Conservation (phyloP, 768 basidiomycete species). For the Phaeotremella fagi region DNA sequence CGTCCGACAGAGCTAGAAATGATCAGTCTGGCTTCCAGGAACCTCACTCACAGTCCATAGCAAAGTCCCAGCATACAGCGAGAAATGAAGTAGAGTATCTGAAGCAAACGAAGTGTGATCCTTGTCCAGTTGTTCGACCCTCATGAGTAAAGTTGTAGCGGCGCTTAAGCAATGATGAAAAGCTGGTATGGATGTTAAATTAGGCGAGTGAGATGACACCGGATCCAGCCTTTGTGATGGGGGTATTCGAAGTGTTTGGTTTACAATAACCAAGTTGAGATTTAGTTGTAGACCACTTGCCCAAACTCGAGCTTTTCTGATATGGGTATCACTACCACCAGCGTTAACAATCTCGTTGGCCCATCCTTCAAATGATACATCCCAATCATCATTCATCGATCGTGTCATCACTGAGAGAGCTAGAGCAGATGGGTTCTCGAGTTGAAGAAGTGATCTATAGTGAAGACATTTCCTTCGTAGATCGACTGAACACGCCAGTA, state of each 20-base stretch:
- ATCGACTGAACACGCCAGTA: constrained; percentile 19
- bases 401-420: constrained; percentile 23
- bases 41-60: constrained; percentile 20
- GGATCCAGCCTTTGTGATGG: constrained; percentile 16
- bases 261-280: constrained; percentile 27
- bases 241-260: constrained; percentile 21
- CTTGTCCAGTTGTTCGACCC: constrained; percentile 16
- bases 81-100: constrained; percentile 30
- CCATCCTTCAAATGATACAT: constrained; percentile 22
- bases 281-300: constrained; percentile 21
- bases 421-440: constrained; percentile 11
- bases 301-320: constrained; percentile 26
- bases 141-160: constrained; percentile 18
- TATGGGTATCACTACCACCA: constrained; percentile 9
- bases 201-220: constrained; percentile 2
- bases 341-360: constrained; percentile 21
- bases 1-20: constrained; percentile 1
- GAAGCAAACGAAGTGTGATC: constrained; percentile 19
- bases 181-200: constrained; percentile 13
- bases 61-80: constrained; percentile 27
- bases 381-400: constrained; percentile 29
- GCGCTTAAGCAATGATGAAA: constrained; percentile 27
- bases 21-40: background rate
- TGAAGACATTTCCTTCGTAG: constrained; percentile 25
- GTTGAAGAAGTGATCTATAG: constrained; percentile 22